Conservation (phyloP, 331 rosid species). For the Rosa hybrid region DNA sequence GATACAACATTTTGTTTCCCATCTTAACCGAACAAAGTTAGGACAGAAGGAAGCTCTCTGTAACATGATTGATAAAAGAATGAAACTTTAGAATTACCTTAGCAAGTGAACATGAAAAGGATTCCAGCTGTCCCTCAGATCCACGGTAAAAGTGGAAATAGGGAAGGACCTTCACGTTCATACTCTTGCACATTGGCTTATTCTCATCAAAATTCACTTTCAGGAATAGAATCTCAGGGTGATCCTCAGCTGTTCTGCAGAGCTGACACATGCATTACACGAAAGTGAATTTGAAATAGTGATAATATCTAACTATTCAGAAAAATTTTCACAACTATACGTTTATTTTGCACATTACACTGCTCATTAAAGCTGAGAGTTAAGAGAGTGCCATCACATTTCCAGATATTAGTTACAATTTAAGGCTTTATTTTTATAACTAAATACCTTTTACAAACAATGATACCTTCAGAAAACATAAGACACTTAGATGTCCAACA, state of each 20-base stretch:
- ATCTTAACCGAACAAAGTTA: background rate
- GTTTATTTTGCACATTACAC: background rate
- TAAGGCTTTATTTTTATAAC: background rate
- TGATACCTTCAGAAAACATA: background rate
- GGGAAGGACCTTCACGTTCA: slow-evolving; percentile 97
- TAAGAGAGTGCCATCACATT: background rate
- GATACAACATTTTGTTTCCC: slow-evolving; percentile 3
- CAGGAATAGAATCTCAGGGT: slow-evolving; percentile 81
- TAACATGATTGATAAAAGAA: background rate
- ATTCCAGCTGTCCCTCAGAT: slow-evolving; percentile 87
- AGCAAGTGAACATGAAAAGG: slow-evolving; percentile 82
- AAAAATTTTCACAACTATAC: background rate
- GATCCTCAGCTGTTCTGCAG: slow-evolving; percentile 93
- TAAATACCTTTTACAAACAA: background rate
- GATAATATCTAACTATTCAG: background rate
- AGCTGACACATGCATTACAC: slow-evolving; percentile 62
- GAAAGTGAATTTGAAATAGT: slow-evolving; percentile 24
- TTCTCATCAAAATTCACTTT: slow-evolving; percentile 97
- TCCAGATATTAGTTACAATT: background rate
- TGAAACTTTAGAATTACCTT: slow-evolving; percentile 37
- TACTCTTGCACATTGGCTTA: slow-evolving; percentile 91
- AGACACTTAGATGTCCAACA: background rate
- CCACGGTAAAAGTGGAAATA: slow-evolving; percentile 97
- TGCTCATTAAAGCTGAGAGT: background rate
- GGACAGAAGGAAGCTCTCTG: background rate